Conservation (phyloP, 2,329 filamentous ascomycete species). For the Hymenoscyphus albidus region DNA sequence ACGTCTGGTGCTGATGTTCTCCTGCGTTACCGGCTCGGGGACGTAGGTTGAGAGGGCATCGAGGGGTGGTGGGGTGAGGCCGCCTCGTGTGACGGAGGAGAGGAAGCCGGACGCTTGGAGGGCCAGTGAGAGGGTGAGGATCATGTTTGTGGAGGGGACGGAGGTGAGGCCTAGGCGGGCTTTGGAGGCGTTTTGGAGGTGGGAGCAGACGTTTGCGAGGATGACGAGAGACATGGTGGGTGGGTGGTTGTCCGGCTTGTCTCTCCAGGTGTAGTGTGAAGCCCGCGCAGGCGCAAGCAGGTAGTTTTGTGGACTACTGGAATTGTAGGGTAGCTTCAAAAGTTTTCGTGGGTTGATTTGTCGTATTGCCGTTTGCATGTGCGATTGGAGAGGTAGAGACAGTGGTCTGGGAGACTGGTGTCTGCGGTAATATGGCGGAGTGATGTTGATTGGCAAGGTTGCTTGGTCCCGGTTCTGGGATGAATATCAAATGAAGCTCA, state of each 20-base stretch:
- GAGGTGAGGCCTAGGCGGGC: slow-evolving; percentile 66
- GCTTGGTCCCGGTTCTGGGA: not conserved
- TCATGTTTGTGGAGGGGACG: slow-evolving; percentile 62
- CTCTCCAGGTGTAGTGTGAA: slow-evolving; percentile 9
- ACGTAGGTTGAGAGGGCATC: slow-evolving; percentile 45
- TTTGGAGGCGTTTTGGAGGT: slow-evolving; percentile 69
- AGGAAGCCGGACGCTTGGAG: slow-evolving; percentile 68
- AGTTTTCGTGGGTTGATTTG: not conserved
- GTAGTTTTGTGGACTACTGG: slow-evolving; percentile 3
- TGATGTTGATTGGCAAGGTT: not conserved
- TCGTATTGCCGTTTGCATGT: not conserved
- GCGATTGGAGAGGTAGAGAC: not conserved
- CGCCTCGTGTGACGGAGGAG: slow-evolving; percentile 62
- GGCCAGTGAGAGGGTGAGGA: slow-evolving; percentile 59
- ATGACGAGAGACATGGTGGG: slow-evolving; percentile 64
- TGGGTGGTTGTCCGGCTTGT: not conserved
- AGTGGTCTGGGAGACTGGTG: not conserved
- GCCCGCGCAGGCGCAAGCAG: slow-evolving; percentile 28
- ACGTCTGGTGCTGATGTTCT: slow-evolving; percentile 58
- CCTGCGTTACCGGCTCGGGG: slow-evolving; percentile 49
- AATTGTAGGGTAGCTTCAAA: not conserved
- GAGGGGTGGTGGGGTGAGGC: slow-evolving; percentile 51
- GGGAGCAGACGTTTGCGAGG: slow-evolving; percentile 67
- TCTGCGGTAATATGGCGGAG: not conserved
- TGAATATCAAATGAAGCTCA: not conserved